phyloP scores from a whole-genome alignment of 2,329 filamentous ascomycete genomes.

The Paraconiothyrium sp. region DNA sequence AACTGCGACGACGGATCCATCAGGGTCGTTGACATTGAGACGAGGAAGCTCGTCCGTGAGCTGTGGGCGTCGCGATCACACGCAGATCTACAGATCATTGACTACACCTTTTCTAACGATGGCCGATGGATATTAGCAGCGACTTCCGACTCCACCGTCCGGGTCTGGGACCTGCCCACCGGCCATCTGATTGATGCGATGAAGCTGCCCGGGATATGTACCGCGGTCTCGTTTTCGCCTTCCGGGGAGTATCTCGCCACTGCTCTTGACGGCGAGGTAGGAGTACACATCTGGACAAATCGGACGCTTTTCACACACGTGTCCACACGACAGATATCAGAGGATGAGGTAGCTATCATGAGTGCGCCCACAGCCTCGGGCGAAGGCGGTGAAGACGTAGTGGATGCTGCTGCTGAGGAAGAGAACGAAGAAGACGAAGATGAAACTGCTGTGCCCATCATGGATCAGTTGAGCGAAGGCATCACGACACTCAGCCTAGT shows the following conservation, averaged over 20 bases:
- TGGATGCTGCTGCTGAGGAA: conserved; percentile 79
- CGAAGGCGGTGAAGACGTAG: conserved; percentile 77
- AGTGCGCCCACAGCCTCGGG: conserved; percentile 79
- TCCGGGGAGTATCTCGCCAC: conserved; percentile 96
- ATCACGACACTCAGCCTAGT: conserved; percentile 91
- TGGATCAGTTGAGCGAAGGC: conserved; percentile 82
- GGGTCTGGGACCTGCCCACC: conserved; percentile 95
- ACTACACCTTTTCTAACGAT: conserved; percentile 80
- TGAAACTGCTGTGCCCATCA: conserved; percentile 54
- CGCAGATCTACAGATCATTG: conserved; percentile 44
- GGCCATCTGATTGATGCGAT: conserved; percentile 95
- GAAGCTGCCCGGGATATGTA: conserved; percentile 79
- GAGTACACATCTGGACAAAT: conserved; percentile 97
- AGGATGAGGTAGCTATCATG: conserved; percentile 74
- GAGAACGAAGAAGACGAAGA: conserved; percentile 59
- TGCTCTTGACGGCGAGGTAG: conserved; percentile 80
- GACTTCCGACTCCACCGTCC: conserved; percentile 79
- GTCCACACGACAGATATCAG: conserved; percentile 83
- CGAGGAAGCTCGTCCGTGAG: conserved; percentile 89
- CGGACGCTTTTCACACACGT: conserved; percentile 89
- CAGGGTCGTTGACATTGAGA: conserved; percentile 88
- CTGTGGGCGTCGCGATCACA: conserved; percentile 74
- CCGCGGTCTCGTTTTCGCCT: conserved; percentile 83
- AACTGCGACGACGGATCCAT: conserved; percentile 90
- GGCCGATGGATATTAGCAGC: conserved; percentile 93